Percentiles rank a stretch among this genome's conserved stretches.
phyloP scores from a whole-genome alignment of 768 basidiomycete genomes.

The Butyriboletus loyo region DNA sequence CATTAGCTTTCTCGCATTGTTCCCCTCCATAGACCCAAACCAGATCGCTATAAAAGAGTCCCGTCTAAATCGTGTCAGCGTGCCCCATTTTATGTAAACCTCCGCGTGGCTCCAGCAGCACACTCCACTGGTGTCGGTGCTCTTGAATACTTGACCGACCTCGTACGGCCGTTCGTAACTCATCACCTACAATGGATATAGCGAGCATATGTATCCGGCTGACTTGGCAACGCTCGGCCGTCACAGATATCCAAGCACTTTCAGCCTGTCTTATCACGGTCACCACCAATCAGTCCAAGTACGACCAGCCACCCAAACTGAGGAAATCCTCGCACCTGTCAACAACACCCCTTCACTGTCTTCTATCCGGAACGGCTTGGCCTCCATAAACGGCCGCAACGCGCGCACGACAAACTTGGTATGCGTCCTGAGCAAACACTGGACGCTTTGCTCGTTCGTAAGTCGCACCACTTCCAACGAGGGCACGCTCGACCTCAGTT shows the following conservation, averaged over 20 bases:
- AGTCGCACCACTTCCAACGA: conserved; percentile 24
- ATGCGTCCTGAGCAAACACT: conserved; percentile 17
- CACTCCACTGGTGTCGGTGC: background rate
- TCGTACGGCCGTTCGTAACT: background rate
- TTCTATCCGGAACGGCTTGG: conserved; percentile 18
- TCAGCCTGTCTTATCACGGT: conserved; percentile 14
- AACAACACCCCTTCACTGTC: conserved; percentile 20
- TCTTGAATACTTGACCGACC: background rate
- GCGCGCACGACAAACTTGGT: conserved; percentile 5
- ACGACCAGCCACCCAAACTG: background rate
- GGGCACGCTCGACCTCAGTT: conserved; percentile 8
- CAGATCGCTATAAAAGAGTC: background rate
- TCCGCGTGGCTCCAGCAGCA: too few species aligned
- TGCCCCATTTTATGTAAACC: background rate
- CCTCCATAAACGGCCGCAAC: conserved; percentile 9
- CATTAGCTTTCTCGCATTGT: background rate
- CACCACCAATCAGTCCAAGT: background rate
- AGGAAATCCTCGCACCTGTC: conserved; percentile 21
- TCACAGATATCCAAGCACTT: conserved; percentile 2
- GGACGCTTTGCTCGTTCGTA: conserved; percentile 11
- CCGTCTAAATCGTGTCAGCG: background rate
- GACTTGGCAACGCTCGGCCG: background rate
- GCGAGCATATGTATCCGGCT: background rate
- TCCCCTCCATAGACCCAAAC: background rate
- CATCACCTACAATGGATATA: background rate